phyloP scores from a whole-genome alignment of 2,329 filamentous ascomycete species.

The Aspergillus ruber region DNA sequence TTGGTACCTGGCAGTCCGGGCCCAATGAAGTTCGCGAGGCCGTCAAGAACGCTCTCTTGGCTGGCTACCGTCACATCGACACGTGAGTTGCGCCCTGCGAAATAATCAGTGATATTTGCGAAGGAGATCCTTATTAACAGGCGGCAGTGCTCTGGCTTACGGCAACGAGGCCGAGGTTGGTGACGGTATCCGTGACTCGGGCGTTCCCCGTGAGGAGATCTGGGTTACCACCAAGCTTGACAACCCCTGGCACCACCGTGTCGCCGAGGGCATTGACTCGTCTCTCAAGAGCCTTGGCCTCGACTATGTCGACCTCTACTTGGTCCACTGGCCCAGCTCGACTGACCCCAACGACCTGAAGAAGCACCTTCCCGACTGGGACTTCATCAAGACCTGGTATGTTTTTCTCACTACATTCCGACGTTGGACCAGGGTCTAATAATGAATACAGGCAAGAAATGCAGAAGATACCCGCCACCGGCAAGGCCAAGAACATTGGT shows the following conservation, averaged over 20 bases:
- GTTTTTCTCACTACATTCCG: conserved; percentile 47
- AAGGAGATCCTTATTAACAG: background rate
- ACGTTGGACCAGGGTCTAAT: conserved; percentile 60
- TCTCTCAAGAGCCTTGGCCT: conserved; percentile 59
- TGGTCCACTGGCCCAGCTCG: conserved; percentile 61
- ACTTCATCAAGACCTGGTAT: conserved; percentile 71
- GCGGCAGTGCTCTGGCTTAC: conserved; percentile 41
- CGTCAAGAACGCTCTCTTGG: conserved; percentile 43
- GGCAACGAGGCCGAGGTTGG: conserved; percentile 63
- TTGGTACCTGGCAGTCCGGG: conserved; percentile 52
- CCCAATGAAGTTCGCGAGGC: conserved; percentile 46
- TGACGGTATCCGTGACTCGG: conserved; percentile 58
- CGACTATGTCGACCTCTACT: conserved; percentile 66
- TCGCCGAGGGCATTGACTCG: conserved; percentile 55
- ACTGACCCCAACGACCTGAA: conserved; percentile 45
- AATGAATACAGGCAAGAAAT: conserved; percentile 51
- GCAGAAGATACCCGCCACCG: conserved; percentile 41
- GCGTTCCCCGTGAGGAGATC: conserved; percentile 60
- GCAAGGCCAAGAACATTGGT: conserved; percentile 71
- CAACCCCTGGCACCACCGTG: conserved; percentile 59
- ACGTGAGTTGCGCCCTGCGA: conserved; percentile 30
- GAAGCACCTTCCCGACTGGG: conserved; percentile 69
- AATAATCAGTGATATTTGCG: background rate
- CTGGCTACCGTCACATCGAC: conserved; percentile 53
- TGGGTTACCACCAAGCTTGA: conserved; percentile 66